Evolutionary conservation across 1,284 basidiomycete species (phyloP).

Genomic region (Pterulicium gracile): DNA sequence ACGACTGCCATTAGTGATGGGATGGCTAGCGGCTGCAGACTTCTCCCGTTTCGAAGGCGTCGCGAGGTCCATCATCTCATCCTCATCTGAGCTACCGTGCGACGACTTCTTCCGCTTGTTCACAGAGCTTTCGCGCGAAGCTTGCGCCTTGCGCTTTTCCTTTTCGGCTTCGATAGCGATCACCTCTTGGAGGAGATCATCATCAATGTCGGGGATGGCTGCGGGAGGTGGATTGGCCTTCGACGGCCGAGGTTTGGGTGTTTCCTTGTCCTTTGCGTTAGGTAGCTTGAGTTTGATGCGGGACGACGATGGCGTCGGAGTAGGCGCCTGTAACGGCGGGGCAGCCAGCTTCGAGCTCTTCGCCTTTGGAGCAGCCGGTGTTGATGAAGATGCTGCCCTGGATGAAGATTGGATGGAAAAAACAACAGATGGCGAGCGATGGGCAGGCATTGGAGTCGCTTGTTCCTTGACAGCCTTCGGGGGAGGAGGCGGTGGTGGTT

Average conservation of each 20-base stretch:
- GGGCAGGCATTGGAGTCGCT: constrained; percentile 18
- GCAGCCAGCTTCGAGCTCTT: neutral
- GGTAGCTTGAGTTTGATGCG: constrained; percentile 13
- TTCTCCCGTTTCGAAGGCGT: constrained; percentile 57
- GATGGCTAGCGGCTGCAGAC: constrained; percentile 10
- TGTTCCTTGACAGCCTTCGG: constrained; percentile 13
- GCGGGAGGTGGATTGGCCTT: constrained; percentile 39
- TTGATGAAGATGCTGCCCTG: no score
- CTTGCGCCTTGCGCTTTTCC: constrained; percentile 26
- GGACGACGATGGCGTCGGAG: neutral
- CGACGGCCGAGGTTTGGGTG: constrained; percentile 5
- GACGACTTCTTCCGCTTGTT: constrained; percentile 45
- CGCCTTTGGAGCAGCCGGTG: neutral
- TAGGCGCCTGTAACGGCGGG: neutral
- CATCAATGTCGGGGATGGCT: constrained; percentile 64
- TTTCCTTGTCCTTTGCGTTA: constrained; percentile 38
- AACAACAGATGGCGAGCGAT: neutral
- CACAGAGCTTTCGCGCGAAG: constrained; percentile 17
- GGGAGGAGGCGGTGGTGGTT: constrained; percentile 17
- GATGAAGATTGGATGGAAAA: no score
- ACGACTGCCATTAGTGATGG: neutral
- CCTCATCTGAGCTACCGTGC: constrained; percentile 35
- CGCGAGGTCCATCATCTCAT: constrained; percentile 49
- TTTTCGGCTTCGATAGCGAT: constrained; percentile 68
- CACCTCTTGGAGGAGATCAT: constrained; percentile 70